These are phyloP conservation scores for Diplodia mutila DNA, from an alignment of 2,329 filamentous ascomycete genomes.

Conservation along the genomic window DNA sequence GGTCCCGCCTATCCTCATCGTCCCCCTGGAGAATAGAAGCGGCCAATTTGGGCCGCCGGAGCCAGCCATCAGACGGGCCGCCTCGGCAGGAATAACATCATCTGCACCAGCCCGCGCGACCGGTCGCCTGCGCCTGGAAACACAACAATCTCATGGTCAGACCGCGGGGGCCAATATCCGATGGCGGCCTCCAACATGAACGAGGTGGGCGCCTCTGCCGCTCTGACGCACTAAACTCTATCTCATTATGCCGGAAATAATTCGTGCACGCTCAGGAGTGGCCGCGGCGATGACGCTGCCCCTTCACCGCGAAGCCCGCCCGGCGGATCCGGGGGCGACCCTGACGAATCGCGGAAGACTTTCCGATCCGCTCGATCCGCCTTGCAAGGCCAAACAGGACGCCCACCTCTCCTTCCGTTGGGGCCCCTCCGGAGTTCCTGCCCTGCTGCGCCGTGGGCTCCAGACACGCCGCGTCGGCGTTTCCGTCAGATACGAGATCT, in stretches of 20 bases:
- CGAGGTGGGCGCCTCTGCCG: constrained; percentile 13
- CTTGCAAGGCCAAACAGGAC: background rate
- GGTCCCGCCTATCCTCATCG: constrained; percentile 12
- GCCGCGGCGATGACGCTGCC: constrained; percentile 11
- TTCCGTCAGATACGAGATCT: constrained; percentile 19
- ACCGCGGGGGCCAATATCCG: background rate
- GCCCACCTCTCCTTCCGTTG: background rate
- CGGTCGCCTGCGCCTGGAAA: background rate
- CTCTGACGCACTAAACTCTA: constrained; percentile 8
- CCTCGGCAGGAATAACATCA: background rate
- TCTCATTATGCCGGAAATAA: constrained; percentile 6
- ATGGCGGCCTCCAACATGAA: background rate
- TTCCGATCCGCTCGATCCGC: constrained; percentile 22
- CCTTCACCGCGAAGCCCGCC: constrained; percentile 3
- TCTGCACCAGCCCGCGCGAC: background rate
- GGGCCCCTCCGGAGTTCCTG: background rate
- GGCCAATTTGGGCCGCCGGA: background rate
- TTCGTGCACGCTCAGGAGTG: background rate
- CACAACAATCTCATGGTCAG: background rate
- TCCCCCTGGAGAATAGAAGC: too few species aligned
- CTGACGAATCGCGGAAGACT: constrained; percentile 20
- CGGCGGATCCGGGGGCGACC: constrained; percentile 16
- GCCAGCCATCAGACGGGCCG: constrained; percentile 14
- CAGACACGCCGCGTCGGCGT: constrained; percentile 12
- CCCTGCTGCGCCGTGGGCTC: background rate